phyloP scores from a whole-genome alignment of 164 flowering plant genomes.

The Chloranthus sessilifolius region DNA sequence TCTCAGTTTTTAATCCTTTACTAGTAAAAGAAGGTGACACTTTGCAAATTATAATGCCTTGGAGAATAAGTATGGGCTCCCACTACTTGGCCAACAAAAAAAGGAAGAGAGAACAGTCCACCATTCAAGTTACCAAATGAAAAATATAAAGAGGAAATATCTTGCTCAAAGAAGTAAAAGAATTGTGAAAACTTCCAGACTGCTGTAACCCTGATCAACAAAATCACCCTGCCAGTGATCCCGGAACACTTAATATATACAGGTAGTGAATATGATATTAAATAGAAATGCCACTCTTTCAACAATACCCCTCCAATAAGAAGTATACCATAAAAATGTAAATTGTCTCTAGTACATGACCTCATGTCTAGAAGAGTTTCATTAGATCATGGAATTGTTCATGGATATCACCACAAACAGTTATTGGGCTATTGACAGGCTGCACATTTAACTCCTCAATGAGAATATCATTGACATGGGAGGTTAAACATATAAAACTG shows the following conservation, averaged over 20 bases:
- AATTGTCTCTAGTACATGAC: constrained; percentile 92
- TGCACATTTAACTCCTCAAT: constrained; percentile 96
- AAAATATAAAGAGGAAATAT: too few relatives aligned
- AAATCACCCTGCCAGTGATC: constrained; percentile 77
- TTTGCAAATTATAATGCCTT: too few relatives aligned
- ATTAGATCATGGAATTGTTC: constrained; percentile 92
- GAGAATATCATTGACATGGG: constrained; percentile 79
- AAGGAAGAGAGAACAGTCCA: too few relatives aligned
- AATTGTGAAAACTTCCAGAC: constrained; percentile 93
- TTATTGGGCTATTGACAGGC: constrained; percentile 92
- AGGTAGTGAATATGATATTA: constrained; percentile 4
- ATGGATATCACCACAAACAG: constrained; percentile 94
- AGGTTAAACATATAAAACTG: too few relatives aligned
- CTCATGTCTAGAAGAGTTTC: constrained; percentile 93
- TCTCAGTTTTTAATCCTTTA: too few relatives aligned
- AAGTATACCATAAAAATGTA: constrained; percentile 90
- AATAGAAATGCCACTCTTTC: too few relatives aligned
- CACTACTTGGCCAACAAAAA: not conserved
- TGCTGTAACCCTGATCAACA: constrained; percentile 93
- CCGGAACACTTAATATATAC: not conserved
- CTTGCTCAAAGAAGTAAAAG: constrained; percentile 96
- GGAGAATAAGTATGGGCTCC: not conserved
- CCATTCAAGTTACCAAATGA: too few relatives aligned
- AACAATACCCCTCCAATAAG: too few relatives aligned
- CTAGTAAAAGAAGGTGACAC: too few relatives aligned